Evolutionary conservation across 441 rosid species (phyloP), one percentile per base, ranked within the genome.

Genomic region (Raphanus hybrid): DNA sequence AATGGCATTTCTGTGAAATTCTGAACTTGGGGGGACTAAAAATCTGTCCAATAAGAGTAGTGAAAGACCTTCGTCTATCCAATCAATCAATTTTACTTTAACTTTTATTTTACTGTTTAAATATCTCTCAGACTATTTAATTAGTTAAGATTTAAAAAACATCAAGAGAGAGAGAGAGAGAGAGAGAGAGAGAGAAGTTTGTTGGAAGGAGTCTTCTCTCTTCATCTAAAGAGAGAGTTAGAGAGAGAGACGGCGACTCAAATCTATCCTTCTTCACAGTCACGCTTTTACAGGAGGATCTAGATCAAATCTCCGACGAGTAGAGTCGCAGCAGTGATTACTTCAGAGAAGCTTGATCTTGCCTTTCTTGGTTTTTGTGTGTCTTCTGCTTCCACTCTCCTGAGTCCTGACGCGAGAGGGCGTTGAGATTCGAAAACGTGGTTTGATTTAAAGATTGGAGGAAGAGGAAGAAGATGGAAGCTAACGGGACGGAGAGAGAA

Each of bases 401-500:
- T 23, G 26, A 23, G 2, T 23, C 26, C 26, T 23, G 26, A 23
- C 26, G 26, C 26, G 26, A 23, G 26, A 23, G 26, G 26, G 26
- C 2, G 26, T 23, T n/a, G n/a, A n/a, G n/a, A n/a, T n/a, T n/a
- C n/a, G n/a, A n/a, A n/a, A n/a, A n/a, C n/a, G n/a, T n/a, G n/a
- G n/a, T n/a, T n/a, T n/a, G n/a, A n/a, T n/a, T 23, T 23, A 23
- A 2, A 23, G 26, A 23, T 23, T 23, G 26, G 26, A 23, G 26
- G 26, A 23, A 23, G 26, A 23, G 26, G 50, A 69, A 48, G 62
- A 79, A 83, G 81, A 90, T 88, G 92, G 86, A 81, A 66, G 82
- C 73, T 62, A 70, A 48, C 64, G 80, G 75, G 69, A 59, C 12
- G 52, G 52, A 14, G 6, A 89, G 76, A 78, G 96, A 94, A 77